Percentiles rank a stretch among this genome's conserved stretches.
These are phyloP conservation scores for Flaveria linearis DNA, from an alignment of 129 eudicot genomes.

Conservation along the genomic window DNA sequence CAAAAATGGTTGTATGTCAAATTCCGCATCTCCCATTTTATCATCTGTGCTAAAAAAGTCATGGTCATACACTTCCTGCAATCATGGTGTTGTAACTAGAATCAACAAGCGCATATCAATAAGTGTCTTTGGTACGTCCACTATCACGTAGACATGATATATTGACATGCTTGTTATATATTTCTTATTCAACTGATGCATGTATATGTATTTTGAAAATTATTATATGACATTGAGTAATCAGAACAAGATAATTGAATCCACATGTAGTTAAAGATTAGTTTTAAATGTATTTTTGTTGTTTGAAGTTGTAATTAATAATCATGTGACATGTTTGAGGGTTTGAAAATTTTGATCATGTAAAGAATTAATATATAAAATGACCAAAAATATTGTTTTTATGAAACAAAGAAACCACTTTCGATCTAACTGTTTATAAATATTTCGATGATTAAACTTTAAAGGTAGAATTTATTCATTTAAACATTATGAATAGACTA, in stretches of 20 bases:
- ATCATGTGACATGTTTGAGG: not conserved
- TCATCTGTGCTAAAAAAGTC: constrained; percentile 63
- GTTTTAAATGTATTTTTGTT: not conserved
- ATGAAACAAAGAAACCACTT: too few species aligned
- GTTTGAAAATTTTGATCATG: not conserved
- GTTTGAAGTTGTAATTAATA: not conserved
- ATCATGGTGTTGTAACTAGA: not conserved
- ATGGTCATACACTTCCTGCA: constrained; percentile 62
- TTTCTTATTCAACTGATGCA: not conserved
- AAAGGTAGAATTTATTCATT: not conserved
- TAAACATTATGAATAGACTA: not conserved
- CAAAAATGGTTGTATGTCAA: constrained; percentile 48
- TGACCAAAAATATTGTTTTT: not conserved
- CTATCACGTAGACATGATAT: not conserved
- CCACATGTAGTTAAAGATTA: too few species aligned
- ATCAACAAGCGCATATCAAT: not conserved
- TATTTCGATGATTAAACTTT: too few species aligned
- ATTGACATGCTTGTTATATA: not conserved
- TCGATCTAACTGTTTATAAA: too few species aligned
- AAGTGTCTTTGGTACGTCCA: not conserved
- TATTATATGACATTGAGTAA: not conserved
- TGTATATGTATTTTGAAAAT: not conserved
- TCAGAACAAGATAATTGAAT: too few species aligned
- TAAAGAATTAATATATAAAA: not conserved
- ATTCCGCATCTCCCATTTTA: constrained; percentile 71